Base-by-base conservation (phyloP, 495 filamentous ascomycete species). In the Mytilinidion resinicola region DNA sequence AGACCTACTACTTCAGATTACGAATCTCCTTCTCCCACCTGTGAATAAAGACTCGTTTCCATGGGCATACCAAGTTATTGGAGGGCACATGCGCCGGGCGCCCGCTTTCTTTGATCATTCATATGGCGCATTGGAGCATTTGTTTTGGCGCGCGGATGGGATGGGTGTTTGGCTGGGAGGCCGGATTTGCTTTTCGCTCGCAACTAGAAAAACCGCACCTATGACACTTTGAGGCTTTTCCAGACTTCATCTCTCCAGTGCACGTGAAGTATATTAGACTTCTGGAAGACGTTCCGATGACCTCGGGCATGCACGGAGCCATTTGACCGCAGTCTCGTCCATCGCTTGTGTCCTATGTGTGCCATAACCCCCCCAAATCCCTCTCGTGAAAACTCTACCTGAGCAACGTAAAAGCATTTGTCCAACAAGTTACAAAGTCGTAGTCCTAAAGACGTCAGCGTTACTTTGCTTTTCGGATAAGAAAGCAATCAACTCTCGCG, bases 21-120 rank as follows among this genome's bases (percentile, higher is more conserved):
- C 46, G 50, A 64, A 57, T 48, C 46, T 52, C 46, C 19, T 65
- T 59, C 25, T 25, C 20, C 14, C 20, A 49, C 12, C 21, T 49
- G 46, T 49, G 17, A 49, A 49, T 49, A 49, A 25, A 25, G 15
- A 25, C 33, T 10, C 19, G 46, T 30, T 25, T 48, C 25, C 25
- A 30, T 30, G 25, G 25, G 25, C 25, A 30, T 30, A 30, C 25
- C 21, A 9, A 10, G 46, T 5, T 6, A 14, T 49, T 33, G 6
- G 17, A 49, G 33, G 21, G 46, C 14, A 14, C 9, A 5, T n/a
- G 46, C 46, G 46, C 46, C 21, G 46, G 8, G 46, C 46, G 46
- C 46, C 4, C 19, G 20, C n/a, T 21, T 49, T 25, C 8, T 49
- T 30, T 49, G 14, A 25, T 8, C 8, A 30, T 20, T 49, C 14